Base-by-base conservation (phyloP, 352 stramenopile species). In the Elongisporangium undulatum region DNA sequence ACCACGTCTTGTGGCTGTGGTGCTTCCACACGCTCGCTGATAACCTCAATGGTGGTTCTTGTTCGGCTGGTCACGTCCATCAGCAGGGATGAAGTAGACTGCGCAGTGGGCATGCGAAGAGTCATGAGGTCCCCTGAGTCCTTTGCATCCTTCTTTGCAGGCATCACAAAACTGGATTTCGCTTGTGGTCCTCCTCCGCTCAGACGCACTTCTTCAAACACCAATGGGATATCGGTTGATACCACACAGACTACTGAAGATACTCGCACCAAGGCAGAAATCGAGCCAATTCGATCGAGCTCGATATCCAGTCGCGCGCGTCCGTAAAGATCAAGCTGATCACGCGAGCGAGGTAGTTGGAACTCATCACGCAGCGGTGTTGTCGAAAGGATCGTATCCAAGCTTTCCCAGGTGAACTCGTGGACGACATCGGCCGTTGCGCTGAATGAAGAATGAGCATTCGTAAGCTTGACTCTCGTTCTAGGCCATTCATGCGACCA, bases 351-450 rank as follows among this genome's bases (percentile, higher is more conserved):
- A 45, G 34, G 34, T 39, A 49, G 55, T 45, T 69, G 54, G n/a
- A 70, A 55, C 24, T 68, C 61, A 10, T 71, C 56, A 20, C 67
- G 64, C 9, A 22, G 56, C 7, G 62, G 58, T 51, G 15, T 20
- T 22, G 58, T 34, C 15, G 41, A 56, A n/a, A 61, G 53, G 49
- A 75, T 39, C 0, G n/a, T 38, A 10, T 69, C 52, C 10, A 49
- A 23, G 34, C 55, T 67, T 26, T n/a, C 55, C 72, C 72, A 82
- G 22, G 59, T 52, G 21, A 82, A 63, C 15, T 62, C 65, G 23
- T 71, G 69, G 3, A 77, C 50, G 17, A 59, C 21, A 16, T 63
- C 58, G 41, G 16, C 52, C 38, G 60, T 53, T 23, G 49, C 54
- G 9, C 62, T 64, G 16, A 9, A 12, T 29, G 12, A 39, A 45